Evolutionary conservation across 1,139 yeast genomes (phyloP), one percentile per base, ranked within the genome.

Genomic region (Taphrina deformans): DNA sequence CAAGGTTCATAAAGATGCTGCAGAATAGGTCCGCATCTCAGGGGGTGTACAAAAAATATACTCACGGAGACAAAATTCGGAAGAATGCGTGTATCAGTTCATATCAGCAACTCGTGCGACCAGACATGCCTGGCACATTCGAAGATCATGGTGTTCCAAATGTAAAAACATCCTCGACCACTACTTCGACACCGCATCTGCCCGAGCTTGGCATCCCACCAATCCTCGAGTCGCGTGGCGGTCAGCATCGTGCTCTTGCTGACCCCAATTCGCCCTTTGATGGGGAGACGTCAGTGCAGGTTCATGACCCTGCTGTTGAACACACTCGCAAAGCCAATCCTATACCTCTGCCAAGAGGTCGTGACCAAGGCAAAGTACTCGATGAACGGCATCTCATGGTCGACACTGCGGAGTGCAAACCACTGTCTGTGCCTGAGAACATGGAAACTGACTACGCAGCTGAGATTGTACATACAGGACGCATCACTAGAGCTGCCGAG

Each of bases 321-420:
- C 18, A 12, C 31, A 12, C 23, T 3, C 23, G 27, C 9, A 29
- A 29, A 4, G 24, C 48, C 18, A 53, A 4, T 14, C 58, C 27
- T 33, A 53, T 53, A 9, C 33, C 58, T 9, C 18, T 53, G 58
- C 58, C 58, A 2, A 46, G 27, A 26, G 58, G 58, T 23, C 58
- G 58, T 23, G 58, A 53, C 10, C 31, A 38, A 16, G 23, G 12
- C 23, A 40, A 7, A 3, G 12, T 10, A 23, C 9, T 18, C 18
- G 58, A 53, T 16, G 58, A 53, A 24, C 45, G 48, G 2, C 58
- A 53, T 27, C 45, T 53, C 12, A 10, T 53, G 40, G 35, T 53
- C 9, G 58, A 40, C 26, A 12, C 29, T 12, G 48, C 35, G 10
- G 58, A 53, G 26, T 12, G n/a, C 41, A 38, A 38, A 38, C 41